Evolutionary conservation across 164 flowering plant genomes (phyloP).

Genomic region (Chimonanthus salicifolius): DNA sequence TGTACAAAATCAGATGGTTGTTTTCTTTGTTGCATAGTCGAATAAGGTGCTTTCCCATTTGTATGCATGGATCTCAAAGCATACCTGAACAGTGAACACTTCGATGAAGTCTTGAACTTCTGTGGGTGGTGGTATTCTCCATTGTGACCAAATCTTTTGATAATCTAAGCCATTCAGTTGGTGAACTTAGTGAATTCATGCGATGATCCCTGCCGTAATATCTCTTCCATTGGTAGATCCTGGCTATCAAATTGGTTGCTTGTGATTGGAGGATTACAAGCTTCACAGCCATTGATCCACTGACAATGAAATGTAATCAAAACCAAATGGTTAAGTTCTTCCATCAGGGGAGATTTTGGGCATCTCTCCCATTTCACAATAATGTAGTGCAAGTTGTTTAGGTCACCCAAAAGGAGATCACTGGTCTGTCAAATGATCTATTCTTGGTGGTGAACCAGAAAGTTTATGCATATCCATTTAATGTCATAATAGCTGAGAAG

Average conservation of each 20-base stretch:
- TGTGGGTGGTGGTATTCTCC: background rate
- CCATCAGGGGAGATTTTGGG: background rate
- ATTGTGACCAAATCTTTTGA: background rate
- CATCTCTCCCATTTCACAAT: background rate
- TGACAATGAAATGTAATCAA: background rate
- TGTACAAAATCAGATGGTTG: background rate
- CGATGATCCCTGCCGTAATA: background rate
- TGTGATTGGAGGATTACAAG: background rate
- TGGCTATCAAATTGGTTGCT: background rate
- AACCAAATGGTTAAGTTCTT: background rate
- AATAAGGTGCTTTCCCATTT: background rate
- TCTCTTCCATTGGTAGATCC: background rate
- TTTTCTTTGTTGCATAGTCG: background rate
- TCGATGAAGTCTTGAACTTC: background rate
- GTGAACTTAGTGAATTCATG: background rate
- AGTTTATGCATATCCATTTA: background rate
- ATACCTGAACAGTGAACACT: background rate
- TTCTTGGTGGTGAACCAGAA: background rate
- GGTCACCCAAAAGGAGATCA: background rate
- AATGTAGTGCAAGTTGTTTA: background rate
- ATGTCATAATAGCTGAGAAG: background rate
- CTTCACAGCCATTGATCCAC: background rate
- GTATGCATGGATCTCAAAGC: background rate
- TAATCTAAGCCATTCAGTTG: background rate
- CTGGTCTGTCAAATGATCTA: background rate